Base-by-base conservation (phyloP, 73 alveolate genomes). In the Paramecium pentaurelia region DNA sequence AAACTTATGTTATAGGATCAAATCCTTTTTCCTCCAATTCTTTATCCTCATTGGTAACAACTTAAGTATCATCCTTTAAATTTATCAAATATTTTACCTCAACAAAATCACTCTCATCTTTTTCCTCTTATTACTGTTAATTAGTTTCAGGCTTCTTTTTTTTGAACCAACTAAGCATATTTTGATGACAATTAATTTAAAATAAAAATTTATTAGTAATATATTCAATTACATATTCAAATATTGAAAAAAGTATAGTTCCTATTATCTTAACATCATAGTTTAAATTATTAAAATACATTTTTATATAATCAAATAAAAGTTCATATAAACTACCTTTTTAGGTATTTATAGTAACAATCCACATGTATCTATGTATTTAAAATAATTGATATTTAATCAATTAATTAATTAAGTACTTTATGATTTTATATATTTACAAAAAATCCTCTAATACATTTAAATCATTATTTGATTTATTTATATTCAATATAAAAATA, bases 111-210 rank as follows among this genome's bases (percentile, higher is more conserved):
- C 75, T 49, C 40, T 89, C 90, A 42, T 89, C 92, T 32, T 71
- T 64, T 27, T 71, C 83, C 71, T 89, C 49, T 73, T 71, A 59
- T 64, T 64, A 32, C 4, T 22, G 84, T 64, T 28, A 64, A 64
- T 28, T 64, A 9, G 84, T 28, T 34, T 89, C 80, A 20, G 77
- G 77, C 68, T 89, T 89, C 71, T 71, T 89, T 40, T 89, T 89
- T 51, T 60, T 86, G 86, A 89, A 89, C 94, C 94, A 89, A 73
- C 94, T 51, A 30, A 89, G 60, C 94, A 89, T 89, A 37, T 32
- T 64, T 64, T 64, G 27, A 64, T 64, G 22, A 64, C 45, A 34
- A 64, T 25, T 64, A 64, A 64, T 32, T 64, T 32, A 64, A 64
- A 64, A 64, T 64, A 32, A 64, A 64, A 64, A 14, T 32, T 64